A percentile compares a stretch with the other conserved stretches of the same genome.
These are phyloP conservation scores for Heracleum sosnowskyi DNA, from an alignment of 129 eudicot species.

Conservation along the genomic window DNA sequence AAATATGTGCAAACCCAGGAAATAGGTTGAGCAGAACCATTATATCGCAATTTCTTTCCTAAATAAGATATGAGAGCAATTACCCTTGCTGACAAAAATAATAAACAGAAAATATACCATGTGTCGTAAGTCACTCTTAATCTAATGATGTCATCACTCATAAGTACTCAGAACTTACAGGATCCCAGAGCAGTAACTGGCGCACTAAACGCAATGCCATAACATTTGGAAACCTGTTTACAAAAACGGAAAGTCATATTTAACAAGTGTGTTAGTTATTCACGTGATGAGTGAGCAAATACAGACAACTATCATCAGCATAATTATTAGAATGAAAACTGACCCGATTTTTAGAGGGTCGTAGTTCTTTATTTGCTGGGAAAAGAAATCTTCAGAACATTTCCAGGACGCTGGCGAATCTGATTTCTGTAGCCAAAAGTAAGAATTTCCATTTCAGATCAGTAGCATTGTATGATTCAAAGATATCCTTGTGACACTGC, in stretches of 20 bases:
- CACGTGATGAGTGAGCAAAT: neutral
- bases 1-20: neutral
- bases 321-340: slow-evolving; percentile 16
- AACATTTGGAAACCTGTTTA: slow-evolving; percentile 81
- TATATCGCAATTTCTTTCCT: neutral
- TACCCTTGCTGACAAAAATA: neutral
- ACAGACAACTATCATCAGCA: slow-evolving; percentile 1
- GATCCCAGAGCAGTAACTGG: slow-evolving; percentile 84
- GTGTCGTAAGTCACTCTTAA: neutral
- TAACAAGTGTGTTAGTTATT: neutral
- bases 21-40: neutral
- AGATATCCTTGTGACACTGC: no score
- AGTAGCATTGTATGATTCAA: neutral
- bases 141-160: neutral
- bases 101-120: neutral
- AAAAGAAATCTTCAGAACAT: slow-evolving; percentile 93
- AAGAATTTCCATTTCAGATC: slow-evolving; percentile 4
- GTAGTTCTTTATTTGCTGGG: slow-evolving; percentile 67
- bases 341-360: slow-evolving; percentile 95
- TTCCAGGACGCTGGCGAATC: slow-evolving; percentile 96
- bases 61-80: neutral
- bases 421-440: slow-evolving; percentile 38
- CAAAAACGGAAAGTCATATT: neutral
- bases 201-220: slow-evolving; percentile 96
- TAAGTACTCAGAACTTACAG: slow-evolving; percentile 45